These are phyloP conservation scores for Dissoconium aciculare DNA, from an alignment of 2,329 filamentous ascomycete species.

Conservation along the genomic window DNA sequence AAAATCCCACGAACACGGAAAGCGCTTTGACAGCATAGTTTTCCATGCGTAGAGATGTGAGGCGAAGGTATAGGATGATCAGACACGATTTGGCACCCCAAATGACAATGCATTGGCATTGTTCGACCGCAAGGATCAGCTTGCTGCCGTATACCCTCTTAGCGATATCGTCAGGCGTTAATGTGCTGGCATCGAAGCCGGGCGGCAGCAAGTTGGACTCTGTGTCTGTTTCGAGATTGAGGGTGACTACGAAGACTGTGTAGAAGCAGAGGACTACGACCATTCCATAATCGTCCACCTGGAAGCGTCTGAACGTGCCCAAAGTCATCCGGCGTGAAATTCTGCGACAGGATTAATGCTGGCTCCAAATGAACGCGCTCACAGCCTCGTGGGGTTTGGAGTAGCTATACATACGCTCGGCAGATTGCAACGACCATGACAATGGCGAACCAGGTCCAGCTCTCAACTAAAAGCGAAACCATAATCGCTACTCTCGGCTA, in stretches of 20 bases:
- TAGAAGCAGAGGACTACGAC: slow-evolving; percentile 35
- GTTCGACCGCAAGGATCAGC: slow-evolving; percentile 26
- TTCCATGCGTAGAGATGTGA: slow-evolving; percentile 24
- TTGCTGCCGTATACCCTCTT: slow-evolving; percentile 24
- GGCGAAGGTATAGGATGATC: slow-evolving; percentile 25
- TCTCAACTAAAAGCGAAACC: slow-evolving; percentile 28
- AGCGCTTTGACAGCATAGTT: slow-evolving; percentile 24
- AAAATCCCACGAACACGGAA: slow-evolving; percentile 22
- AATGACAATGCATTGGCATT: slow-evolving; percentile 24
- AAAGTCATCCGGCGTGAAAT: slow-evolving; percentile 33
- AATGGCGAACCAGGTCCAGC: slow-evolving; percentile 34
- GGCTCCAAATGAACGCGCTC: slow-evolving; percentile 1
- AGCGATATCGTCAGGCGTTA: slow-evolving; percentile 18
- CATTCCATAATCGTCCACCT: slow-evolving; percentile 45
- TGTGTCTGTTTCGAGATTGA: slow-evolving; percentile 29
- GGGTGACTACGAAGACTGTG: slow-evolving; percentile 35
- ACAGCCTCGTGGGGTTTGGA: neutral
- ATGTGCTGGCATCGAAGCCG: slow-evolving; percentile 30
- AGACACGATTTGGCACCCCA: slow-evolving; percentile 27
- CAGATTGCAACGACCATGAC: slow-evolving; percentile 26
- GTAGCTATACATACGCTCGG: slow-evolving; percentile 27
- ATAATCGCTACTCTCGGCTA: too few relatives aligned
- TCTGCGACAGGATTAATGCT: slow-evolving; percentile 14
- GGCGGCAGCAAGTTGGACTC: slow-evolving; percentile 32
- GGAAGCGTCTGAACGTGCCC: slow-evolving; percentile 34